phyloP scores from a whole-genome alignment of 768 basidiomycete genomes.

The Lyophyllum shimeji region DNA sequence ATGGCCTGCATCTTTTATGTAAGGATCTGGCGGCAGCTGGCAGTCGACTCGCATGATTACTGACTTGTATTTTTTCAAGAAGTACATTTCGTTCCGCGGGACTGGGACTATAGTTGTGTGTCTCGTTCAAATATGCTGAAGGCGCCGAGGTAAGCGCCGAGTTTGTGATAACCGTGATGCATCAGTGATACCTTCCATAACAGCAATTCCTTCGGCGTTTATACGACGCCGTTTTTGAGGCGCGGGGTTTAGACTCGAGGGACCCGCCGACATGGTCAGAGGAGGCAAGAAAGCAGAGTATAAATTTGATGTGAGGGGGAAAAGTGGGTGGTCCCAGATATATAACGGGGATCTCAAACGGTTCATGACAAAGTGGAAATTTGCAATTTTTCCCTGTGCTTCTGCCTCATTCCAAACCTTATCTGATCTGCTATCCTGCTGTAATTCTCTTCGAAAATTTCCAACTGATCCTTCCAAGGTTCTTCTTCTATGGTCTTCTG shows the following conservation, averaged over 20 bases:
- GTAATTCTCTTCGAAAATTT: background rate
- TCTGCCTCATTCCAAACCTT: background rate
- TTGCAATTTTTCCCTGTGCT: background rate
- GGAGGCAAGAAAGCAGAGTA: too few species aligned
- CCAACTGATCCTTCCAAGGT: constrained; percentile 1
- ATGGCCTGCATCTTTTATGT: constrained; percentile 8
- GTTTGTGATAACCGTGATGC: constrained; percentile 4
- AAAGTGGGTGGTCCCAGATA: background rate
- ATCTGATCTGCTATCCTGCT: background rate
- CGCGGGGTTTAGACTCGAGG: constrained; percentile 2
- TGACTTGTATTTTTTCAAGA: constrained; percentile 12
- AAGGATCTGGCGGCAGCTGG: background rate
- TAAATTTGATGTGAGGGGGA: too few species aligned
- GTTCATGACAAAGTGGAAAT: background rate
- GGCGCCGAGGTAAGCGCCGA: background rate
- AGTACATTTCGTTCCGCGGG: constrained; percentile 11
- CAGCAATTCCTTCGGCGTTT: constrained; percentile 12
- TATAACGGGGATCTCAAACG: background rate
- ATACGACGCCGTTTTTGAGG: constrained; percentile 9
- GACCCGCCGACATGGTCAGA: constrained; percentile 12
- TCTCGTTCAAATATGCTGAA: constrained; percentile 10
- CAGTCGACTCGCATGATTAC: background rate
- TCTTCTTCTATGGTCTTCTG: too few species aligned
- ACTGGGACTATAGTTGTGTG: constrained; percentile 6
- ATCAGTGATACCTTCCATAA: constrained; percentile 22